phyloP scores from a whole-genome alignment of 768 basidiomycete genomes.

The Phaeotremella fagi region DNA sequence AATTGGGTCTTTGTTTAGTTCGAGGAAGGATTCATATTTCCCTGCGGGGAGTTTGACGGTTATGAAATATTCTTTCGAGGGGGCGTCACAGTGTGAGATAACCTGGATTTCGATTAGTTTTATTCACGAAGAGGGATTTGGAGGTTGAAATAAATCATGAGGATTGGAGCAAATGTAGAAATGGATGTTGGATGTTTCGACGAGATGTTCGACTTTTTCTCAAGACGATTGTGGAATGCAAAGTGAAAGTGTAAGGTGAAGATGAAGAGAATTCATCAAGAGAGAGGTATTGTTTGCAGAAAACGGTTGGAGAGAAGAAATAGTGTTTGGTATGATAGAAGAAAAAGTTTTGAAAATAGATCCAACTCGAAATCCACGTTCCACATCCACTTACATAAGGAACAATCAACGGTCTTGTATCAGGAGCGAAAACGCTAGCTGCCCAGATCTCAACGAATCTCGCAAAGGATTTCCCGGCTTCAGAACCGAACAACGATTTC shows the following conservation, averaged over 20 bases:
- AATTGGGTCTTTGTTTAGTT: neutral
- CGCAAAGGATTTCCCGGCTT: constrained; percentile 15
- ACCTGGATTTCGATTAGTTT: too few relatives aligned
- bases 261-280: too few relatives aligned
- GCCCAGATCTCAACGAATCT: constrained; percentile 19
- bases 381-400: constrained; percentile 7
- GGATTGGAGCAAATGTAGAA: neutral
- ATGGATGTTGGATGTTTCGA: too few relatives aligned
- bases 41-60: constrained; percentile 6
- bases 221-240: too few relatives aligned
- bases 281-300: too few relatives aligned
- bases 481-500: constrained; percentile 15
- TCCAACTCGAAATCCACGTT: neutral
- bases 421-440: constrained; percentile 10
- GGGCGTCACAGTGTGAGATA: constrained; percentile 1
- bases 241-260: too few relatives aligned
- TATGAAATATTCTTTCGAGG: constrained; percentile 9
- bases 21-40: neutral
- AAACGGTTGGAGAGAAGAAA: too few relatives aligned
- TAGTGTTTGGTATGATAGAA: too few relatives aligned
- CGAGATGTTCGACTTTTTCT: too few relatives aligned
- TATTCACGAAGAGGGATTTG: too few relatives aligned
- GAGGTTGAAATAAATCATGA: neutral
- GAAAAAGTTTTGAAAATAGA: too few relatives aligned
- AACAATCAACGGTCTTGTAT: constrained; percentile 10